phyloP scores from a whole-genome alignment of 208 protist genomes.

The Leishmania arabica region DNA sequence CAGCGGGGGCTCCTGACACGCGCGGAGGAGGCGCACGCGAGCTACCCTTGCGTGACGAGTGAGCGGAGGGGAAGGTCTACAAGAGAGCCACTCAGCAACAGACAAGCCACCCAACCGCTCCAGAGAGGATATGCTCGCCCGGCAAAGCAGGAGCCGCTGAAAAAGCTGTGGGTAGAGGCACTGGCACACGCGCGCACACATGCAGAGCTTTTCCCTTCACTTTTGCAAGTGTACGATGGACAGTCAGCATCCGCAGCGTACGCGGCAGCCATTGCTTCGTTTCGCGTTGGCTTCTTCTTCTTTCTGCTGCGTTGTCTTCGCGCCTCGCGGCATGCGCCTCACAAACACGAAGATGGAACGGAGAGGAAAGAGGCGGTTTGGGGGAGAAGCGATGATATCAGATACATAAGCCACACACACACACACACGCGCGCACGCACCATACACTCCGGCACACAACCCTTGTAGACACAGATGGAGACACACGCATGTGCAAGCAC shows the following conservation, averaged over 20 bases:
- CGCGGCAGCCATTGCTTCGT: background rate
- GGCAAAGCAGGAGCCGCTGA: background rate
- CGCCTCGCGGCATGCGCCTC: background rate
- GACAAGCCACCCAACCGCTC: background rate
- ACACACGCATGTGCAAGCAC: background rate
- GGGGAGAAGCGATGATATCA: background rate
- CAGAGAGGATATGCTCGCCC: background rate
- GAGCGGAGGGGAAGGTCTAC: background rate
- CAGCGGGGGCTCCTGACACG: background rate
- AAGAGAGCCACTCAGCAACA: background rate
- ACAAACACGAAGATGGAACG: background rate
- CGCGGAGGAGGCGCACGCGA: background rate
- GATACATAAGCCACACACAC: constrained; percentile 2
- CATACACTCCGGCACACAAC: background rate
- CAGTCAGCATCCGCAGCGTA: background rate
- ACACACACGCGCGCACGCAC: no score
- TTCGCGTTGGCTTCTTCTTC: background rate
- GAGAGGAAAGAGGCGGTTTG: no score
- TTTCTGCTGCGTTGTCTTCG: background rate
- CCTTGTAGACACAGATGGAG: background rate
- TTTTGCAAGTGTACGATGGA: background rate
- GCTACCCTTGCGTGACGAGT: background rate
- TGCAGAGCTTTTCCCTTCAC: background rate
- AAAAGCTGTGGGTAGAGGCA: background rate
- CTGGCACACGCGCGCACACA: background rate